phyloP scores from a whole-genome alignment of 2,329 filamentous ascomycete species.

The Cladophialophora bantiana region DNA sequence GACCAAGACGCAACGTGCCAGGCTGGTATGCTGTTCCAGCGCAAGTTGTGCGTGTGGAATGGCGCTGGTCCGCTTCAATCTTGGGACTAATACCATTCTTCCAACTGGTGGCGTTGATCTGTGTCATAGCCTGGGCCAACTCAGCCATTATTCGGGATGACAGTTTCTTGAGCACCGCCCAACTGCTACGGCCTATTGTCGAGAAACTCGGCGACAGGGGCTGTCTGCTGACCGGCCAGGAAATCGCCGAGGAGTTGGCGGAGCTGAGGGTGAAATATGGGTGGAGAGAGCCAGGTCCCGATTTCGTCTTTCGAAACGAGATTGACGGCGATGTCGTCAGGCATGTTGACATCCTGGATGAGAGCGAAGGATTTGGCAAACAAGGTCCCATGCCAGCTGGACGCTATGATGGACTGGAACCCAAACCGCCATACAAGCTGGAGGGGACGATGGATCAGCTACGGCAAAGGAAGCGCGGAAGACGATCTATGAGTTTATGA shows the following conservation, averaged over 20 bases:
- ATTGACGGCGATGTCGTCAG: slow-evolving; percentile 26
- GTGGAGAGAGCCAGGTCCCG: slow-evolving; percentile 28
- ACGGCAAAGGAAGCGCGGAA: background rate
- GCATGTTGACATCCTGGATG: slow-evolving; percentile 37
- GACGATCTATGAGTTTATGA: slow-evolving; percentile 21
- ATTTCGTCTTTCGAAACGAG: slow-evolving; percentile 30
- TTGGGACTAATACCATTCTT: slow-evolving; percentile 35
- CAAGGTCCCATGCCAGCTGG: slow-evolving; percentile 33
- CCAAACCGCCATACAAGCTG: background rate
- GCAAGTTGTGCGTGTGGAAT: slow-evolving; percentile 85
- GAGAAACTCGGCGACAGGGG: slow-evolving; percentile 37
- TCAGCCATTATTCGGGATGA: slow-evolving; percentile 39
- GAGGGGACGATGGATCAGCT: background rate
- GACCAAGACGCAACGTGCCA: slow-evolving; percentile 67
- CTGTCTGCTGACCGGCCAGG: slow-evolving; percentile 37
- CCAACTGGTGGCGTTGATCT: slow-evolving; percentile 35
- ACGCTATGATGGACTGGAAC: slow-evolving; percentile 26
- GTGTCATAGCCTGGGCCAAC: slow-evolving; percentile 39
- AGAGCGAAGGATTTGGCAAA: slow-evolving; percentile 32
- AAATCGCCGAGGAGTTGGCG: slow-evolving; percentile 37
- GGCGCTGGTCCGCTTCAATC: slow-evolving; percentile 36
- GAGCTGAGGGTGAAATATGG: slow-evolving; percentile 38
- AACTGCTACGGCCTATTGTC: slow-evolving; percentile 38
- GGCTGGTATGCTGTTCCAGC: slow-evolving; percentile 80
- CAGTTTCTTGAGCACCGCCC: slow-evolving; percentile 35